phyloP scores from a whole-genome alignment of 2,329 filamentous ascomycete species.

The Fusarium sarcochroum region DNA sequence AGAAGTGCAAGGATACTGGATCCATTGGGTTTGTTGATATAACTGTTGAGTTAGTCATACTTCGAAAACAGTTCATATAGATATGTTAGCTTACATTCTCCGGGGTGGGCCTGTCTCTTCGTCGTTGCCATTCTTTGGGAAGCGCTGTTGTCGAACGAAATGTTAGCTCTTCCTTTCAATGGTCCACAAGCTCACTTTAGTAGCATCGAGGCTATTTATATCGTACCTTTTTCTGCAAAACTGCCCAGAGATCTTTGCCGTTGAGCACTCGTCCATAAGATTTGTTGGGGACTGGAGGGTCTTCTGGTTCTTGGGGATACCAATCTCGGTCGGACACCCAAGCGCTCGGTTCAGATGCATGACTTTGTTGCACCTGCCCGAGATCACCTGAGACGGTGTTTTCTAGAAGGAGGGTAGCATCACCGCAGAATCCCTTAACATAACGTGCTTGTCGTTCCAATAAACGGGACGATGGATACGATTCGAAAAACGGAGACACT shows the following conservation, averaged over 20 bases:
- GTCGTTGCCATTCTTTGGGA: not conserved
- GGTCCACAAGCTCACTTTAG: too few relatives aligned
- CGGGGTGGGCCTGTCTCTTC: not conserved
- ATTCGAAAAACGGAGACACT: not conserved
- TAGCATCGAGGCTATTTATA: too few relatives aligned
- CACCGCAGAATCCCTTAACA: slow-evolving; percentile 3
- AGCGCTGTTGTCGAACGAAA: not conserved
- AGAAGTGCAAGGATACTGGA: slow-evolving; percentile 10
- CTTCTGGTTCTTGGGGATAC: not conserved
- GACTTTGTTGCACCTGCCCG: not conserved
- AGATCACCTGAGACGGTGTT: not conserved
- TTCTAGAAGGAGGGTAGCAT: not conserved
- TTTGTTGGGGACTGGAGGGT: not conserved
- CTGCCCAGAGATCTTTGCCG: not conserved
- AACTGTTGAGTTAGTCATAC: slow-evolving; percentile 12
- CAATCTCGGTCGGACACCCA: slow-evolving; percentile 23
- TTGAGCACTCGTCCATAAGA: not conserved
- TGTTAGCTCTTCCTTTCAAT: not conserved
- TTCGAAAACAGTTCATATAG: not conserved
- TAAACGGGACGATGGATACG: not conserved
- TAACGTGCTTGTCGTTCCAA: not conserved
- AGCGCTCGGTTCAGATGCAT: not conserved
- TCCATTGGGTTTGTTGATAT: slow-evolving; percentile 30
- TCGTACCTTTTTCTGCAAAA: slow-evolving; percentile 6
- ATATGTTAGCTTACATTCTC: slow-evolving; percentile 6